Evolutionary conservation across 2,329 filamentous ascomycete genomes (phyloP).

Genomic region (Aspergillus ustus): DNA sequence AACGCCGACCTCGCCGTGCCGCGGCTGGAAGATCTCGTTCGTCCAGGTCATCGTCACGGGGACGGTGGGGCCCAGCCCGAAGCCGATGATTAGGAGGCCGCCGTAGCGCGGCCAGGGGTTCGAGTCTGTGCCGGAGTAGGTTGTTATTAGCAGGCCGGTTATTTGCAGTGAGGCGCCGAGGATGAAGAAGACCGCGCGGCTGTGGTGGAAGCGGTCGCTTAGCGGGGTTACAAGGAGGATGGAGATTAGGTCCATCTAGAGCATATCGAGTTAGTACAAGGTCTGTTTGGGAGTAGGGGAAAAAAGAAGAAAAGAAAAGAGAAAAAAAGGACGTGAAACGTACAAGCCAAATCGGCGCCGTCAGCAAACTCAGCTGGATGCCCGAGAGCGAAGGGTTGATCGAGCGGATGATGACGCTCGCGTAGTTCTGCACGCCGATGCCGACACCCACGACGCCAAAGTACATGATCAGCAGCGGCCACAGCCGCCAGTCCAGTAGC

Average conservation of each 20-base stretch:
- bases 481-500: slow-evolving; percentile 83
- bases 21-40: slow-evolving; percentile 84
- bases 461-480: slow-evolving; percentile 88
- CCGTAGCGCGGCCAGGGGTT: slow-evolving; percentile 85
- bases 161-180: slow-evolving; percentile 79
- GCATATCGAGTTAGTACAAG: neutral
- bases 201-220: slow-evolving; percentile 82
- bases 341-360: slow-evolving; percentile 91
- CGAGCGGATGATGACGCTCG: slow-evolving; percentile 79
- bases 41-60: slow-evolving; percentile 96
- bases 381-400: slow-evolving; percentile 75
- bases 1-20: slow-evolving; percentile 89
- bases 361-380: slow-evolving; percentile 78
- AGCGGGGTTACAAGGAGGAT: slow-evolving; percentile 85
- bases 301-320: neutral
- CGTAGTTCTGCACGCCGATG: slow-evolving; percentile 87
- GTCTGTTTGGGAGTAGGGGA: slow-evolving; percentile 1
- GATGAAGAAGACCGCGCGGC: slow-evolving; percentile 81
- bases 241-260: slow-evolving; percentile 80
- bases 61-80: slow-evolving; percentile 86
- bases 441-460: slow-evolving; percentile 93
- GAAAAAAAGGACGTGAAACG: slow-evolving; percentile 40
- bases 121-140: slow-evolving; percentile 65
- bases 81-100: slow-evolving; percentile 86
- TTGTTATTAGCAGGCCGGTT: slow-evolving; percentile 76